Evolutionary conservation across 2,329 filamentous ascomycete genomes (phyloP), one percentile per base, ranked within the genome.

Genomic region (Ilyonectria destructans): DNA sequence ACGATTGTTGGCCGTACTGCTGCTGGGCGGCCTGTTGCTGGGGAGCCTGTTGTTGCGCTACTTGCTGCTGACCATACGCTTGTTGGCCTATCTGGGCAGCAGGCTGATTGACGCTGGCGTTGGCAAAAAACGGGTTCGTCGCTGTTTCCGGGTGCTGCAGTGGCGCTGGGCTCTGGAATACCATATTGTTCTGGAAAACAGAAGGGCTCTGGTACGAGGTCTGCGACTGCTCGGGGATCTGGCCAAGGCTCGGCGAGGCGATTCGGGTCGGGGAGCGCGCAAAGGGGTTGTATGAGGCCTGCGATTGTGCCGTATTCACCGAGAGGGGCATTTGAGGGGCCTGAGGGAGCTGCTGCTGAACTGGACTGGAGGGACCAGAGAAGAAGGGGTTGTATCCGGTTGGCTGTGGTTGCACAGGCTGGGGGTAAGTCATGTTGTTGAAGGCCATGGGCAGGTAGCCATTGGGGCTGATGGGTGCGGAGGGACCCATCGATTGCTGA

Each of bases 301-400:
- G 75, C 10, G 75, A 62, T n/a, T 78, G 75, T 5, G 77, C 75
- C 3, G 83, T 83, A 62, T 83, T 85, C 5, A 85, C 69, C 6
- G 83, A 77, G 37, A 87, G 75, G 23, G 62, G 68, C 17, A 63
- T 35, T 12, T 67, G 70, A 29, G 61, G 52, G 21, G 74, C 78
- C 48, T 83, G 82, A 62, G 81, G 81, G 35, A 73, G 73, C 62
- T 80, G 81, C 65, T 74, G 75, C 57, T 78, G 78, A 15, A 74
- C 57, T 67, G 69, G 77, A 52, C 78, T 80, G 35, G 78, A 76
- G 29, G 81, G 75, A 23, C 82, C 81, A 15, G 80, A 72, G 58
- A 88, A 80, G 75, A 88, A 89, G 0, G 88, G 87, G 67, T 90
- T 90, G 72, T 87, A 86, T 60, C 81, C 81, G 4, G 83, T 81